These are phyloP conservation scores for Leccinellum albellum DNA, from an alignment of 768 basidiomycete genomes.

Conservation along the genomic window DNA sequence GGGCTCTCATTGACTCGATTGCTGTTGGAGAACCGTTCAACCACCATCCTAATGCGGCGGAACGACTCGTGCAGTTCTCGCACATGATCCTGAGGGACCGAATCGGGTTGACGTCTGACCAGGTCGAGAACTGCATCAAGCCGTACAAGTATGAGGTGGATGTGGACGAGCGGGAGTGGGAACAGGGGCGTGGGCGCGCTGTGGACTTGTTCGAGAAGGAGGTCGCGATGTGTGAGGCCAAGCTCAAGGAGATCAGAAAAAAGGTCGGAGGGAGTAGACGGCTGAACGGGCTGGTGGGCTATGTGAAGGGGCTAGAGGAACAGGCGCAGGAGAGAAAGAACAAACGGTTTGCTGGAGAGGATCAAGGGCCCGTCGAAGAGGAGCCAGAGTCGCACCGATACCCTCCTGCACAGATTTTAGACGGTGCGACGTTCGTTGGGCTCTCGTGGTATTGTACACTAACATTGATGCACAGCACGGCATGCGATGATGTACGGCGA, in stretches of 20 bases:
- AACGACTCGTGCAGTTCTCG: constrained; percentile 87
- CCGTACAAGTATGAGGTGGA: constrained; percentile 99
- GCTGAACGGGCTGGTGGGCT: constrained; percentile 69
- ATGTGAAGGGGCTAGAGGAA: constrained; percentile 81
- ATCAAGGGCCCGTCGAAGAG: constrained; percentile 32
- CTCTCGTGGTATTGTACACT: not conserved
- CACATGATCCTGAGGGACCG: constrained; percentile 92
- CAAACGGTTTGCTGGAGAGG: constrained; percentile 41
- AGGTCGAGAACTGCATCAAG: constrained; percentile 99
- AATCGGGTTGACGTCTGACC: constrained; percentile 92
- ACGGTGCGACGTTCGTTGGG: constrained; percentile 55
- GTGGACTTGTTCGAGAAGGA: constrained; percentile 84
- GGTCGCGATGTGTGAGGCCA: constrained; percentile 76
- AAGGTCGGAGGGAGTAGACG: constrained; percentile 86
- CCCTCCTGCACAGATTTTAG: constrained; percentile 85
- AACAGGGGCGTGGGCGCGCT: constrained; percentile 69
- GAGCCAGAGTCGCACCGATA: constrained; percentile 80
- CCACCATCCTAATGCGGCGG: constrained; percentile 83
- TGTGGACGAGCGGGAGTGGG: constrained; percentile 92
- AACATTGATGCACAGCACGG: constrained; percentile 54
- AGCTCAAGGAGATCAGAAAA: constrained; percentile 81
- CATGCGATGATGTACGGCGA: constrained; percentile 88
- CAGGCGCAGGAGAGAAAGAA: constrained; percentile 62
- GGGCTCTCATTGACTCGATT: constrained; percentile 86
- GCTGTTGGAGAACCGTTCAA: constrained; percentile 87